Percentiles rank a stretch among this genome's conserved stretches.
phyloP scores from a whole-genome alignment of 495 filamentous ascomycete genomes.

The Mytilinidion resinicola region DNA sequence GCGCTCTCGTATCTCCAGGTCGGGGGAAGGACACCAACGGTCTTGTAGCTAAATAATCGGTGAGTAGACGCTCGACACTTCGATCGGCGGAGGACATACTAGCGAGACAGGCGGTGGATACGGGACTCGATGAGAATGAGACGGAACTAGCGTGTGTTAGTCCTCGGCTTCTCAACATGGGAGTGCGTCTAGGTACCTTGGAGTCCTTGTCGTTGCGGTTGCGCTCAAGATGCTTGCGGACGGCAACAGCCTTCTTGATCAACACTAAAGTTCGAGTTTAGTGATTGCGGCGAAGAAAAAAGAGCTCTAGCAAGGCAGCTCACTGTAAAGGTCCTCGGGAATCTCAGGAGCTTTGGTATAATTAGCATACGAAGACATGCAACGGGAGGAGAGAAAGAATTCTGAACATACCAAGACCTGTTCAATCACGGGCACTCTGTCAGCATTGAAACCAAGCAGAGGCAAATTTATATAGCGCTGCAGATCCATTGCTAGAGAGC shows the following conservation, averaged over 20 bases:
- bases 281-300: background rate
- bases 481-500: slow-evolving; percentile 9
- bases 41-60: slow-evolving; percentile 64
- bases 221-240: slow-evolving; percentile 99
- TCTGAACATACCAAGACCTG: slow-evolving; percentile 57
- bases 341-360: slow-evolving; percentile 67
- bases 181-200: slow-evolving; percentile 57
- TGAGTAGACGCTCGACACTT: too few relatives aligned
- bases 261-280: slow-evolving; percentile 49
- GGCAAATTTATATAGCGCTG: slow-evolving; percentile 48
- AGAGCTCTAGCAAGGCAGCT: background rate
- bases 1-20: slow-evolving; percentile 85
- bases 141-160: slow-evolving; percentile 44
- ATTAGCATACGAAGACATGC: too few relatives aligned
- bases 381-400: too few relatives aligned
- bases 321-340: slow-evolving; percentile 73
- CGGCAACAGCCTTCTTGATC: slow-evolving; percentile 99
- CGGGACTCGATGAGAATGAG: slow-evolving; percentile 99
- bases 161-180: background rate
- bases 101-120: slow-evolving; percentile 94
- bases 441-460: slow-evolving; percentile 93
- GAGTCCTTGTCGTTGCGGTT: slow-evolving; percentile 99
- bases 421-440: slow-evolving; percentile 71
- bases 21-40: slow-evolving; percentile 93
- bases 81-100: slow-evolving; percentile 25